Base-by-base conservation (phyloP, 352 stramenopile species). In the Aphanomyces invadans region DNA sequence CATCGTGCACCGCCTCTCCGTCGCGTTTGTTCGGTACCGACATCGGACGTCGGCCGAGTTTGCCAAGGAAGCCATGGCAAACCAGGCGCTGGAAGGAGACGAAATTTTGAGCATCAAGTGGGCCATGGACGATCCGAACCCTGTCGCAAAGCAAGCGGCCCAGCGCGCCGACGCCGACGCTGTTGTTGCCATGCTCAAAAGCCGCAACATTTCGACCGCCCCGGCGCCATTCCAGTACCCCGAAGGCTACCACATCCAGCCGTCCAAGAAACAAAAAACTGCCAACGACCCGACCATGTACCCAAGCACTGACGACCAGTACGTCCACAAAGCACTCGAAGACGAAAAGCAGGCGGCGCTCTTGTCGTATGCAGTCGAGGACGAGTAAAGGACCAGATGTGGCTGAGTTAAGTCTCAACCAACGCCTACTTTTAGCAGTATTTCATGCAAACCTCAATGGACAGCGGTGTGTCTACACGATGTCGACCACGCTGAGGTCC, bases 61-160 rank as follows among this genome's bases (percentile, higher is more conserved):
- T 62, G 83, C 83, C 11, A 91, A 90, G 62, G 83, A 92, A 68
- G 92, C 92, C 12, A 97, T 98, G 92, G 71, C 62, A 5, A 96
- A 96, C 69, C 92, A 98, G 70, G 62, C 77, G 39, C 68, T 98
- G 12, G 87, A 92, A 62, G 71, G 81, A 42, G 77, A 87, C 44
- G 92, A 98, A 59, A 83, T 97, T 52, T 76, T 98, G 10, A 96
- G 96, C 73, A 76, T 98, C 25, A 80, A 88, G 52, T 98, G 92
- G 92, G 91, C 92, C 4, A 90, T 91, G 68, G 91, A 97, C 53
- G 92, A 98, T 63, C 92, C 92, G 29, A 98, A 98, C 54, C 91
- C 91, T 5, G 88, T 97, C 0, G 92, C 92, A 2, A 91, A 97
- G 72, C 73, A 95, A 42, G 82, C 92, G 0, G 87, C 79, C 0